These are phyloP conservation scores for Aspergillus indologenus DNA, from an alignment of 495 filamentous ascomycete genomes.

Conservation along the genomic window DNA sequence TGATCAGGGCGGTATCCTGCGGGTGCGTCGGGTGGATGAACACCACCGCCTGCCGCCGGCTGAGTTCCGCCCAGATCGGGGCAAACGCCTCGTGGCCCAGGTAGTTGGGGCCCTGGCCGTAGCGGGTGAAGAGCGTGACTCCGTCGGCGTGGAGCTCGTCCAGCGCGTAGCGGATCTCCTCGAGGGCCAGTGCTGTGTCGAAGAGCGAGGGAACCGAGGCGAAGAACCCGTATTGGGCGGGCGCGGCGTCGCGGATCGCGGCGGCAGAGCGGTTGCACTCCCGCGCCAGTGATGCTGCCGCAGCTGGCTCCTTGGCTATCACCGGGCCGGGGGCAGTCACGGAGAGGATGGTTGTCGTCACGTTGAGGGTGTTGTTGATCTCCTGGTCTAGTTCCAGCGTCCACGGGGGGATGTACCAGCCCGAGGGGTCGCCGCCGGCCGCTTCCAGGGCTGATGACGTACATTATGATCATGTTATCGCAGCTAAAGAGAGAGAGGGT, in stretches of 20 bases:
- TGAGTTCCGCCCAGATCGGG: conserved; percentile 47
- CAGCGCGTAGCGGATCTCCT: conserved; percentile 44
- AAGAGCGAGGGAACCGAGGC: conserved; percentile 42
- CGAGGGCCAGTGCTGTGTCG: conserved; percentile 32
- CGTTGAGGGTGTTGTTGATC: too few species aligned
- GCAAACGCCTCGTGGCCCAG: conserved; percentile 47
- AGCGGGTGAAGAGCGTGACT: conserved; percentile 50
- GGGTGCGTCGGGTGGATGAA: conserved; percentile 52
- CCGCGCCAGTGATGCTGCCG: conserved; percentile 32
- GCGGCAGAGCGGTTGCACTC: conserved; percentile 44
- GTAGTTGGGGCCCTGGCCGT: conserved; percentile 43
- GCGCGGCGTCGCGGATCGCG: conserved; percentile 38
- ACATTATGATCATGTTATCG: too few species aligned
- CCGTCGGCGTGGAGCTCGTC: conserved; percentile 50
- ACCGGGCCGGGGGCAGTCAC: conserved; percentile 44
- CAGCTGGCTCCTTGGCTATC: conserved; percentile 25
- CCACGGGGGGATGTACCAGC: too few species aligned
- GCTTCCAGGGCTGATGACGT: too few species aligned
- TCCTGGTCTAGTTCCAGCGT: too few species aligned
- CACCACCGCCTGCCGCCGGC: conserved; percentile 42
- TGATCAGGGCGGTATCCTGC: conserved; percentile 35
- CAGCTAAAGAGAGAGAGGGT: too few species aligned
- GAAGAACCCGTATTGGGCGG: conserved; percentile 46
- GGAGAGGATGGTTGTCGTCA: conserved; percentile 46
- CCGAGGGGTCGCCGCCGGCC: too few species aligned